These are phyloP conservation scores for Monilinia fructicola DNA, from an alignment of 2,329 filamentous ascomycete species.

Conservation along the genomic window DNA sequence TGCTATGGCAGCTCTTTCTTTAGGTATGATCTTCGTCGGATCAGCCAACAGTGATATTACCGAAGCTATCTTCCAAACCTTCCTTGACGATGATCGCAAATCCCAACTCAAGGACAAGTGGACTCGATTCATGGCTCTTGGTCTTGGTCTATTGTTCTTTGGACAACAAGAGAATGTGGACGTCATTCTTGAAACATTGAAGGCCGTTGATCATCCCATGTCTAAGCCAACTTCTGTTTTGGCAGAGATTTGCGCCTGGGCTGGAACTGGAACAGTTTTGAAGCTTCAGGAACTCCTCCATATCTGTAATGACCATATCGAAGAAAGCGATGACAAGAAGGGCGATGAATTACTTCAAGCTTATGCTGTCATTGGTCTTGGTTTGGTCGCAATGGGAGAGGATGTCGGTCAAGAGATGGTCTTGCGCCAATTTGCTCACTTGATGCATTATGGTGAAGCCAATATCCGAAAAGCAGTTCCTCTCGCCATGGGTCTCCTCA, in stretches of 20 bases:
- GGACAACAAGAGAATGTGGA: slow-evolving; percentile 98
- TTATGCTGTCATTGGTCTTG: slow-evolving; percentile 92
- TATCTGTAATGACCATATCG: slow-evolving; percentile 96
- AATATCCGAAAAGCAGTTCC: slow-evolving; percentile 97
- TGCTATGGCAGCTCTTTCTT: slow-evolving; percentile 89
- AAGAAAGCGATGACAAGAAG: slow-evolving; percentile 92
- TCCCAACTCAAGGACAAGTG: slow-evolving; percentile 95
- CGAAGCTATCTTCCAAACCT: slow-evolving; percentile 85
- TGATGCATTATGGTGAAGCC: slow-evolving; percentile 98
- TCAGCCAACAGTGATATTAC: slow-evolving; percentile 89
- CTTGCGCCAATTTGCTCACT: slow-evolving; percentile 90
- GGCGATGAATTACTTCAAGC: slow-evolving; percentile 93
- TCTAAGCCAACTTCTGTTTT: slow-evolving; percentile 93
- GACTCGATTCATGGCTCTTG: slow-evolving; percentile 94
- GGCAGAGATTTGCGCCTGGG: slow-evolving; percentile 96
- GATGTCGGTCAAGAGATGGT: slow-evolving; percentile 99
- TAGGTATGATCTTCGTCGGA: slow-evolving; percentile 89
- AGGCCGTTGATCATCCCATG: slow-evolving; percentile 96
- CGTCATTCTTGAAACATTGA: slow-evolving; percentile 92
- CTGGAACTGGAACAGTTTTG: slow-evolving; percentile 91
- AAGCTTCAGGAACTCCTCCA: slow-evolving; percentile 97
- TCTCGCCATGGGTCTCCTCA: slow-evolving; percentile 93
- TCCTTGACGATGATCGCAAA: slow-evolving; percentile 90
- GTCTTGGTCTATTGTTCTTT: slow-evolving; percentile 90
- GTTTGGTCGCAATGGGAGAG: slow-evolving; percentile 95